Evolutionary conservation across 2,329 filamentous ascomycete species (phyloP), one percentile per base, ranked within the genome.

Genomic region (Colletotrichum sidae): DNA sequence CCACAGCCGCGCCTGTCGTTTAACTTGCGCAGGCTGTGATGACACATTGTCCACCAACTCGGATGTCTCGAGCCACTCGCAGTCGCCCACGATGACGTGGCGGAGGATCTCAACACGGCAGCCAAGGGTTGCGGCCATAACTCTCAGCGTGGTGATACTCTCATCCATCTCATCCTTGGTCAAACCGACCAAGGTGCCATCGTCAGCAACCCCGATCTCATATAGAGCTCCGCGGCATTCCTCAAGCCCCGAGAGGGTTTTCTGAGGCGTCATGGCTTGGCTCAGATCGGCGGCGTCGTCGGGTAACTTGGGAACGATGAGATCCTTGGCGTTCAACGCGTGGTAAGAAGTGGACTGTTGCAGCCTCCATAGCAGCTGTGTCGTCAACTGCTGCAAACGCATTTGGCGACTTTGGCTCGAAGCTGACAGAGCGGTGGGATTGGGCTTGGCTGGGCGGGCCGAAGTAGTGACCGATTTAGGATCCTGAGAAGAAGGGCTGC

Each of bases 261-360:
- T 88, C 8, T 79, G 82, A 2, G 86, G 80, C 64, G 82, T 80
- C 55, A 84, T 75, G 8, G 83, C 79, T 25, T 77, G 73, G 42
- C 82, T 75, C 15, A 85, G 74, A 57, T 84, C 80, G 25, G 81
- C 74, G n/a, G 73, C 79, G 42, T 86, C 84, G 59, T 94, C 89
- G 0, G 93, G 92, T 4, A 97, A 79, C 65, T 88, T 86, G 0
- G 94, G 94, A 34, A 97, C 80, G 9, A 94, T 87, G 13, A 93
- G 82, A 63, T 93, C 90, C 35, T 88, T 89, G 5, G 90, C 90
- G 33, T 92, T 92, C 8, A 92, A 92, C 2, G 92, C 89, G 78
- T 97, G 94, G 75, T 96, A 93, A 1, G 94, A 93, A 8, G 93
- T 97, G 1, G 95, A 97, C 76, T 99, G 96, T 75, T 98, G 94